Base-by-base conservation (phyloP, 345 rosid species). In the Populus deltoides region DNA sequence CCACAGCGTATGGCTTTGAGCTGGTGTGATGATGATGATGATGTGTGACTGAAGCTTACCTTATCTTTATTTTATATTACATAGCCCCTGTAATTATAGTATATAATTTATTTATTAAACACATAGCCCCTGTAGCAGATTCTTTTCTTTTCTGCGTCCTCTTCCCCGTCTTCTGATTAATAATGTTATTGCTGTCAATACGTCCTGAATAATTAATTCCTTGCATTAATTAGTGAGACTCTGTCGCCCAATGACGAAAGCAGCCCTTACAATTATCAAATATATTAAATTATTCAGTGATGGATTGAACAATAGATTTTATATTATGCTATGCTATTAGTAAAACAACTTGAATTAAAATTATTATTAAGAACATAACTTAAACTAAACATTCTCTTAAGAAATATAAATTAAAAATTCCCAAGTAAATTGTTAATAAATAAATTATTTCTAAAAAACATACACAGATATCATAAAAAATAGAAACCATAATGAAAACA, bases 1-100 rank as follows among this genome's bases (percentile, higher is more conserved):
- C 80, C 66, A 61, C 39, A 74, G 62, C 13, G 71, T 71, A 68
- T 75, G 77, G 78, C 66, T 76, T 59, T 49, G 74, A 62, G 73
- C 35, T 71, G 81, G 80, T 63, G 59, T 36, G 45, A 49, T 65
- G 80, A 71, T 71, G 81, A 29, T 36, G 84, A 71, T 71, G 81
- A 29, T 36, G 84, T 71, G 45, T 61, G 74, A 16, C 62, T n/a
- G 24, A 81, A 63, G 53, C 39, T 72, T 20, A 25, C 70, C 22
- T 67, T 59, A 79, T 77, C 78, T 68, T 72, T 41, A 74, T 5
- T 59, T 72, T 41, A 36, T 73, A 35, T 20, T 8, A 29, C n/a
- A 31, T 9, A 31, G 51, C 27, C 29, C 22, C 27, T 51, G 29
- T 80, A 39, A 70, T 51, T 66, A 33, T 39, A 36, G 35, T 57